phyloP scores from a whole-genome alignment of 768 basidiomycete genomes.

The Scleroderma bovista region DNA sequence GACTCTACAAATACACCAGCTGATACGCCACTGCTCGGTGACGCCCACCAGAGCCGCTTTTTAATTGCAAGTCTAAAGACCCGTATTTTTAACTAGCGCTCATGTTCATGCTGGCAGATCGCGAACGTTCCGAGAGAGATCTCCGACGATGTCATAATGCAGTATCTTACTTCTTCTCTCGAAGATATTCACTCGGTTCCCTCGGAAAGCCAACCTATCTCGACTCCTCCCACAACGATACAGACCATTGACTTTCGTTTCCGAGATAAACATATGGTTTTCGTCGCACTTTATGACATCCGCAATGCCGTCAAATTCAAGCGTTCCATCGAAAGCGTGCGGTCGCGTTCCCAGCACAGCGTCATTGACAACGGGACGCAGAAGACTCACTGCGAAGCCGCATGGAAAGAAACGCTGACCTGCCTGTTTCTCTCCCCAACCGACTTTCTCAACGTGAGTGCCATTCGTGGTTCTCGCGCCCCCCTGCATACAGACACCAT shows the following conservation, averaged over 20 bases:
- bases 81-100: slow-evolving; percentile 1
- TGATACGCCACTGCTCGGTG: slow-evolving; percentile 7
- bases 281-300: slow-evolving; percentile 59
- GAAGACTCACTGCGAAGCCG: slow-evolving; percentile 1
- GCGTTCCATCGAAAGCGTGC: slow-evolving; percentile 29
- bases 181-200: slow-evolving; percentile 7
- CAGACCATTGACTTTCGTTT: slow-evolving; percentile 54
- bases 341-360: slow-evolving; percentile 3
- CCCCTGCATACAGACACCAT: slow-evolving; percentile 7
- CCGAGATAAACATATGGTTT: slow-evolving; percentile 44
- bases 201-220: not conserved
- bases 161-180: slow-evolving; percentile 24
- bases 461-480: not conserved
- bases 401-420: slow-evolving; percentile 26
- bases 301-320: slow-evolving; percentile 49
- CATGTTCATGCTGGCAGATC: slow-evolving; percentile 27
- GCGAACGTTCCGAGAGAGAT: slow-evolving; percentile 33
- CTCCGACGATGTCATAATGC: slow-evolving; percentile 24
- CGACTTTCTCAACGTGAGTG: slow-evolving; percentile 40
- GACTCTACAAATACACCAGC: slow-evolving; percentile 22
- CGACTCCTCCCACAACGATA: slow-evolving; percentile 29
- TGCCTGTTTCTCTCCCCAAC: slow-evolving; percentile 44
- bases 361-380: slow-evolving; percentile 6
- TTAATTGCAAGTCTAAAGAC: slow-evolving; percentile 18
- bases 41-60: slow-evolving; percentile 26